Conservation (phyloP, 192 early-diverging fungal genomes). For the Phycomyces blakesleeanus region DNA sequence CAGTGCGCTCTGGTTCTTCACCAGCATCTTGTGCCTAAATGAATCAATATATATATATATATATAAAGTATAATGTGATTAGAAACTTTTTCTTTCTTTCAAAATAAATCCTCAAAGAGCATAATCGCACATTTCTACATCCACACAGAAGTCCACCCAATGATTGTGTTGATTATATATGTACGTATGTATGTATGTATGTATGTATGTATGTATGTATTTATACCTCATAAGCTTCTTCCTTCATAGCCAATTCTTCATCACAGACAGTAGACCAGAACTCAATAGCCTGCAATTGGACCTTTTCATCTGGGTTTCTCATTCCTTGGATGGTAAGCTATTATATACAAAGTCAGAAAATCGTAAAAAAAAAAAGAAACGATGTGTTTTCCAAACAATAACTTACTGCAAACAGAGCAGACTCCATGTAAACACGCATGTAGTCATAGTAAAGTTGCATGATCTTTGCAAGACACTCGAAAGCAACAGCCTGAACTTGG, state of each 20-base stretch:
- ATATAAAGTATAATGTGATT: too few relatives aligned
- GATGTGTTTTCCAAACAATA: background rate
- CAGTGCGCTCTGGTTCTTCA: constrained; percentile 45
- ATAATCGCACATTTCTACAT: too few relatives aligned
- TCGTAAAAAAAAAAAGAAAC: constrained; percentile 6
- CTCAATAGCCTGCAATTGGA: constrained; percentile 96
- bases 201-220: background rate
- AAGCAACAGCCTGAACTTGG: constrained; percentile 82
- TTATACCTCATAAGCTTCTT: constrained; percentile 57
- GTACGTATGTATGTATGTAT: constrained; percentile 1
- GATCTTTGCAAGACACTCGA: constrained; percentile 95
- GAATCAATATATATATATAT: constrained; percentile 9
- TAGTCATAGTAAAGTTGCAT: constrained; percentile 96
- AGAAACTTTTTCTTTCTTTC: too few relatives aligned
- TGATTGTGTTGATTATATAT: too few relatives aligned
- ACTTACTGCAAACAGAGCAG: constrained; percentile 88
- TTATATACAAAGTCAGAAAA: background rate
- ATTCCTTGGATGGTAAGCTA: constrained; percentile 89
- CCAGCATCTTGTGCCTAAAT: constrained; percentile 42
- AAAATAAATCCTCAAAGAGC: too few relatives aligned
- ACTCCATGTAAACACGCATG: constrained; percentile 96
- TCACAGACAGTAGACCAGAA: constrained; percentile 99
- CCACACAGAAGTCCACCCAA: too few relatives aligned
- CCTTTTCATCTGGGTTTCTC: constrained; percentile 82
- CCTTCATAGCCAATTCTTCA: constrained; percentile 77